phyloP scores from a whole-genome alignment of 2,329 filamentous ascomycete species.

The Trichoderma atrobrunneum region DNA sequence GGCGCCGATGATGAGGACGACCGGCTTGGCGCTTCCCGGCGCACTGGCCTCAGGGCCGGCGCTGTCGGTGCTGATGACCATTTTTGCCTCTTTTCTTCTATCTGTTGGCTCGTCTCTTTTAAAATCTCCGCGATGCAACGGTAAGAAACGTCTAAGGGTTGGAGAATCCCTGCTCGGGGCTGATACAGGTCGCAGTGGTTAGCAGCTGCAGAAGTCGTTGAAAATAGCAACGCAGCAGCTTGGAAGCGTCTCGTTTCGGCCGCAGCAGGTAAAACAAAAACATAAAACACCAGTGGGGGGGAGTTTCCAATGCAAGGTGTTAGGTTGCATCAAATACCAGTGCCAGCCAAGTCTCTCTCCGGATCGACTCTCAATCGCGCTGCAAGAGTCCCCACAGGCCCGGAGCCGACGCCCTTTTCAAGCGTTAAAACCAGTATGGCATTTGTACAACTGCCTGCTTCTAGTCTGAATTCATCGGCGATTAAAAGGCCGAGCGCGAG shows the following conservation, averaged over 20 bases:
- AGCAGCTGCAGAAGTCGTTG: not conserved
- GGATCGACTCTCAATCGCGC: not conserved
- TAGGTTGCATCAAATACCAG: not conserved
- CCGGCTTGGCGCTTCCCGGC: conserved; percentile 1
- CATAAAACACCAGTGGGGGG: not conserved
- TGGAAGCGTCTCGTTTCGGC: not conserved
- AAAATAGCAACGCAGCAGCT: not conserved
- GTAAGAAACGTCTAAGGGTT: not conserved
- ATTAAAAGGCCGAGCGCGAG: not conserved
- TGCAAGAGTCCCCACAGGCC: not conserved
- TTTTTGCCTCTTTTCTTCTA: not conserved
- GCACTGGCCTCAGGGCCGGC: not conserved
- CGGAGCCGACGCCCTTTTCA: not conserved
- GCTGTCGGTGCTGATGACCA: conserved; percentile 11
- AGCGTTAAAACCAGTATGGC: not conserved
- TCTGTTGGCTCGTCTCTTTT: not conserved
- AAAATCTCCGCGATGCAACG: not conserved
- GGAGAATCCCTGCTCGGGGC: conserved; percentile 1
- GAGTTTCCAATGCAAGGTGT: not conserved
- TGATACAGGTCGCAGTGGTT: not conserved
- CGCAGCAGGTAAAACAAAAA: not conserved
- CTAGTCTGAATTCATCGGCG: not conserved
- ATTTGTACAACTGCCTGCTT: not conserved
- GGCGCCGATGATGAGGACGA: conserved; percentile 38
- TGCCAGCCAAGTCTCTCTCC: not conserved